Base-by-base conservation (phyloP, 805 yeast species). In the Barnettozyma californica region DNA sequence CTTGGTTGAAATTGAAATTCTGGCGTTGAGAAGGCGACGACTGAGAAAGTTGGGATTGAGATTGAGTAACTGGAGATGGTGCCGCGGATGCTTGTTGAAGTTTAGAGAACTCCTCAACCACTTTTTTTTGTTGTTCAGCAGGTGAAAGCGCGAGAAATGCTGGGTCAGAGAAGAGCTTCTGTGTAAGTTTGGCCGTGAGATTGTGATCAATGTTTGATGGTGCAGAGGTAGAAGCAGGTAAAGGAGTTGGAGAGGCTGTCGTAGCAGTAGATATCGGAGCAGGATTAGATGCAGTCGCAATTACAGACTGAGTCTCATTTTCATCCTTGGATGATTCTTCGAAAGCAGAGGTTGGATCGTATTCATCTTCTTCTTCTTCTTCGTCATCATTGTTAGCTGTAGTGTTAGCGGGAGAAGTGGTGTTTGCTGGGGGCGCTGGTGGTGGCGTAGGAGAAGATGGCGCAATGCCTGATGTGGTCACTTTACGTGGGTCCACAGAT, bases 91-190 rank as follows among this genome's bases (percentile, higher is more conserved):
- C 41, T 40, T 40, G 36, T 20, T 46, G 41, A 52, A 65, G 53
- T 37, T 57, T 53, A 49, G 70, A 63, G 48, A 67, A 68, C 29
- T 66, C 70, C 3, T 61, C 56, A 9, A 69, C 54, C 23, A 73
- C 60, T 35, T 57, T 57, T 25, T 53, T 50, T 44, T 68, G 68
- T 53, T 74, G 70, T 31, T 67, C 66, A 3, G 43, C 49, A 9
- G 73, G 71, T 3, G 70, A 45, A 21, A 69, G 51, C 10, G 49
- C 54, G 35, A 64, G 58, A 51, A 74, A 74, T 1, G 56, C 45
- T 1, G 70, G 66, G 52, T 71, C 73, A 39, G 61, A 57, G 35
- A 70, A 55, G 9, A 61, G 54, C 37, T 51, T 55, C 20, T 48
- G 39, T 9, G 60, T 52, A 10, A 57, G 43, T 9, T 48, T 20